Conservation (phyloP, 2,329 filamentous ascomycete species). For the Fusarium sp. region DNA sequence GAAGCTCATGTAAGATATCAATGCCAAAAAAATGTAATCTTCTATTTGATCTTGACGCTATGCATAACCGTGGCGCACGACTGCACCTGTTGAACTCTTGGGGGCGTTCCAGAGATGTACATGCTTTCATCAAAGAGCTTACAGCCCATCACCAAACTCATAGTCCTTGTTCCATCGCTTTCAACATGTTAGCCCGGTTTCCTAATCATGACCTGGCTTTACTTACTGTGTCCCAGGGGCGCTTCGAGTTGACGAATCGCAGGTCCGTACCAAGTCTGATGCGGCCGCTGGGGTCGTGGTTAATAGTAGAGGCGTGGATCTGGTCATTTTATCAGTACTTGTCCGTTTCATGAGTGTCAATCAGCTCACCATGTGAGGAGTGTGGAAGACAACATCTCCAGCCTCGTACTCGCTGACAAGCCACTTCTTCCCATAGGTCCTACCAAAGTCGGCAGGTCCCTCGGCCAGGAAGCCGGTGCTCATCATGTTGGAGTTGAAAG, state of each 20-base stretch:
- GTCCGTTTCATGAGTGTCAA: neutral
- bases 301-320: slow-evolving; percentile 70
- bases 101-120: neutral
- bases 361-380: slow-evolving; percentile 47
- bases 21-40: neutral
- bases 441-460: slow-evolving; percentile 55
- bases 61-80: neutral
- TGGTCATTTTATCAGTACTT: slow-evolving; percentile 35
- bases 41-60: neutral
- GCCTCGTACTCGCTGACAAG: slow-evolving; percentile 56
- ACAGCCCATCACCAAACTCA: neutral
- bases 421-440: slow-evolving; percentile 49
- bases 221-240: neutral
- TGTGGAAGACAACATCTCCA: slow-evolving; percentile 57
- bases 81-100: neutral
- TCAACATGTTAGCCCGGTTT: neutral
- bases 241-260: neutral
- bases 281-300: slow-evolving; percentile 50
- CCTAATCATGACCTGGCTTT: no score
- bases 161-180: neutral
- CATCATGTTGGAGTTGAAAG: slow-evolving; percentile 73
- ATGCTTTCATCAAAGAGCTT: neutral
- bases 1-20: neutral
- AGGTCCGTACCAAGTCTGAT: neutral
- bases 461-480: slow-evolving; percentile 65